phyloP scores from a whole-genome alignment of 805 yeast genomes.

The Pichia californica region DNA sequence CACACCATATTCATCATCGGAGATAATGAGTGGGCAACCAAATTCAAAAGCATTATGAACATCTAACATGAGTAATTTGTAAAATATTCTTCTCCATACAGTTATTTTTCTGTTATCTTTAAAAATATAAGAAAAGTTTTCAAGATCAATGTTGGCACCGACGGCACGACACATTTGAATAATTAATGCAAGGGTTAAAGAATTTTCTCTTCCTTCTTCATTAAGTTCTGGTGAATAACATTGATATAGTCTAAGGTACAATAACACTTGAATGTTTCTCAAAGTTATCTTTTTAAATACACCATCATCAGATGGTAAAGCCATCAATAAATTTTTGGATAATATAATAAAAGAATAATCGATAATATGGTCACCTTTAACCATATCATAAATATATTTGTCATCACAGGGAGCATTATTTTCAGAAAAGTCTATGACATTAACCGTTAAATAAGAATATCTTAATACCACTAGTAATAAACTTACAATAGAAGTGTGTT shows the following conservation, averaged over 20 bases:
- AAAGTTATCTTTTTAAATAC: slow-evolving; percentile 37
- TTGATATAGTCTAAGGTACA: slow-evolving; percentile 39
- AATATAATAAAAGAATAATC: slow-evolving; percentile 31
- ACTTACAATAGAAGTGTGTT: slow-evolving; percentile 31
- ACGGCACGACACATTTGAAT: slow-evolving; percentile 38
- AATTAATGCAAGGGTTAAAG: slow-evolving; percentile 34
- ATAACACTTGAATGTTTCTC: slow-evolving; percentile 39
- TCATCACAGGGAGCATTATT: slow-evolving; percentile 18
- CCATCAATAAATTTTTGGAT: slow-evolving; percentile 36
- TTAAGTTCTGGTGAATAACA: slow-evolving; percentile 41
- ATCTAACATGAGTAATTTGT: slow-evolving; percentile 37
- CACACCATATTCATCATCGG: slow-evolving; percentile 39
- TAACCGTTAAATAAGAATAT: slow-evolving; percentile 35
- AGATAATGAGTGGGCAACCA: slow-evolving; percentile 40
- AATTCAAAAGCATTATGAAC: slow-evolving; percentile 34
- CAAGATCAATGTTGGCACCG: slow-evolving; percentile 43
- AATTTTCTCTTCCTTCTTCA: slow-evolving; percentile 40
- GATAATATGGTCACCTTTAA: slow-evolving; percentile 23
- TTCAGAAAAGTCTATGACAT: slow-evolving; percentile 21
- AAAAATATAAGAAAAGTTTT: slow-evolving; percentile 30
- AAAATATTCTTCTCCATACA: slow-evolving; percentile 47
- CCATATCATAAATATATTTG: slow-evolving; percentile 19
- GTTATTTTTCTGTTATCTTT: slow-evolving; percentile 33
- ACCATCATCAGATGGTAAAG: slow-evolving; percentile 27
- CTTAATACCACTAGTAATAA: slow-evolving; percentile 36